Base-by-base conservation (phyloP, 2,329 filamentous ascomycete species). In the Talaromyces sp. region DNA sequence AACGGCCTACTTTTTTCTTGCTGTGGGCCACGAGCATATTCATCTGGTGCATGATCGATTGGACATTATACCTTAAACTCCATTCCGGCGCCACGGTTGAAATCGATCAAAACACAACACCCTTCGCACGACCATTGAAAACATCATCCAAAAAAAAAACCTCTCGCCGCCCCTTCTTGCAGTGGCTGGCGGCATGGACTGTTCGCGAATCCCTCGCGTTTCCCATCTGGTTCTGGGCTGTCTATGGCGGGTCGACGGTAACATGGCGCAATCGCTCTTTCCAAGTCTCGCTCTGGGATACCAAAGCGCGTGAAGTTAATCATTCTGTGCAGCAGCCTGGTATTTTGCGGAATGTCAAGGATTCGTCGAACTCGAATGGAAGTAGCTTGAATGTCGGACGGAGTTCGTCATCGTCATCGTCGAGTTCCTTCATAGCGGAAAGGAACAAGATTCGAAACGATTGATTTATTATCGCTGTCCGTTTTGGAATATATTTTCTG, bases 141-240 rank as follows among this genome's bases (percentile, higher is more conserved):
- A 50, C 22, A 80, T 66, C 60, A 73, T 80, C 70, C 72, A 45
- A 19, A 27, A 15, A 27, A 31, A 81, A 43, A 72, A 80, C 63
- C 75, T 82, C 73, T 67, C 80, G 78, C 61, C 82, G 91, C 43
- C 79, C 83, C 0, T 90, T 95, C 64, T 68, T 76, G 0, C 84
- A 90, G 69, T 99, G 93, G 91, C 73, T 95, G 3, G 75, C 84
- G 6, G 90, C 93, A 0, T 99, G 96, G 95, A 70, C 96, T 0
- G 92, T 90, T 0, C 84, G 95, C 37, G 95, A 99, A 78, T 69
- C 86, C 0, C 82, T 97, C 9, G 93, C 95, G 0, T 81, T 97
- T 54, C 93, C 93, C 0, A 90, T 99, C 66, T 99, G 95, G 95
- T 81, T 87, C 0, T 93, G 90, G 86, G 95, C 95, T 0, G 91